Evolutionary conservation across 2,329 filamentous ascomycete species (phyloP).

Genomic region (Aspergillus clavatus): DNA sequence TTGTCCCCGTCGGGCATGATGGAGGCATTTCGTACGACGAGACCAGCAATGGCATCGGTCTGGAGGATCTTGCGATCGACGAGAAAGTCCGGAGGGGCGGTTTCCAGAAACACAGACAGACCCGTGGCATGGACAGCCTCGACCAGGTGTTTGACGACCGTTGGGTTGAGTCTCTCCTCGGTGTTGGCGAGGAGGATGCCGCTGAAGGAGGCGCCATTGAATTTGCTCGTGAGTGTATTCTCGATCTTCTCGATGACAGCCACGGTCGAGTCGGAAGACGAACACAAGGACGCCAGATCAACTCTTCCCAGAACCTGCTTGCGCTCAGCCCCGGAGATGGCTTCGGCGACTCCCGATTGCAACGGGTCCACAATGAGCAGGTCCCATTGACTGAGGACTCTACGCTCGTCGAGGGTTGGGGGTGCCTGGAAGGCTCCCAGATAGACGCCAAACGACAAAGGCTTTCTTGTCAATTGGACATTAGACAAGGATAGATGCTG

Average conservation of each 20-base stretch:
- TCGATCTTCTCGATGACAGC: constrained; percentile 27
- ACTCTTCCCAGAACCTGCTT: constrained; percentile 32
- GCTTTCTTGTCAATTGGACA: constrained; percentile 18
- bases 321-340: constrained; percentile 21
- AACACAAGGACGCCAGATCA: constrained; percentile 21
- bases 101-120: constrained; percentile 42
- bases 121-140: constrained; percentile 33
- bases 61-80: constrained; percentile 32
- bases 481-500: constrained; percentile 19
- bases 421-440: constrained; percentile 37
- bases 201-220: constrained; percentile 30
- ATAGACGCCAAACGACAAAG: constrained; percentile 41
- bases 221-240: constrained; percentile 20
- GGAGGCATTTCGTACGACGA: constrained; percentile 41
- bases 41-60: constrained; percentile 32
- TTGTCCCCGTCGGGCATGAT: constrained; percentile 40
- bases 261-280: constrained; percentile 20
- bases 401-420: constrained; percentile 27
- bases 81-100: constrained; percentile 38
- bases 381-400: constrained; percentile 42
- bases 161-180: constrained; percentile 30
- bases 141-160: constrained; percentile 28
- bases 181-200: constrained; percentile 43
- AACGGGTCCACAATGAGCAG: constrained; percentile 43
- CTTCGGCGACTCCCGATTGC: constrained; percentile 32